phyloP scores from a whole-genome alignment of 1,284 basidiomycete species.

The Tilletia caries region DNA sequence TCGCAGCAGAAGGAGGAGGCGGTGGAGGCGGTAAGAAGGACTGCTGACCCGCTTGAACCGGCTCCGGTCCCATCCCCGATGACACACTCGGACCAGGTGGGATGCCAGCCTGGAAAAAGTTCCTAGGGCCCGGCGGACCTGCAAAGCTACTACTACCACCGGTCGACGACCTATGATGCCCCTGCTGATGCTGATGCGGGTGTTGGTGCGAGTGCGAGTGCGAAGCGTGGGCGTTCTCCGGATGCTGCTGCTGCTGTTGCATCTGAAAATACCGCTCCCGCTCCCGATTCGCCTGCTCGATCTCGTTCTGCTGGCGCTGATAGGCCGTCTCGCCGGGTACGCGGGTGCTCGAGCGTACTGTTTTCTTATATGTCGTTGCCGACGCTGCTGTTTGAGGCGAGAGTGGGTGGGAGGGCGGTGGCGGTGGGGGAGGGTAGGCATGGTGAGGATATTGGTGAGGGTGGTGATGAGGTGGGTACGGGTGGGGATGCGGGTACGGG shows the following conservation, averaged over 20 bases:
- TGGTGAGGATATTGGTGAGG: neutral
- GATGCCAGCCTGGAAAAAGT: too few species aligned
- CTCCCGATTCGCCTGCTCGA: neutral
- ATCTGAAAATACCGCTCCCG: neutral
- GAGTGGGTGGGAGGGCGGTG: neutral
- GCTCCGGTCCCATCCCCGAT: too few species aligned
- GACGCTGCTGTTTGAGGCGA: neutral
- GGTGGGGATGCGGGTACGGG: neutral
- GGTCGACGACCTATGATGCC: neutral
- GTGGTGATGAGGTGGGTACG: neutral
- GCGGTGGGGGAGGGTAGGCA: neutral
- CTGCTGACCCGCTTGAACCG: too few species aligned
- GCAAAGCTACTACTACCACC: neutral
- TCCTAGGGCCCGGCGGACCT: too few species aligned
- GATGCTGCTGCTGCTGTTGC: neutral
- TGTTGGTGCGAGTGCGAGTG: too few species aligned
- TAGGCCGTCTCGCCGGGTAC: constrained; percentile 10
- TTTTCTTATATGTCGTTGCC: neutral
- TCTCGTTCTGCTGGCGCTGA: constrained; percentile 9
- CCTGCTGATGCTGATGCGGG: neutral
- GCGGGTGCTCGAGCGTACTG: neutral
- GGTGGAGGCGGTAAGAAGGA: neutral
- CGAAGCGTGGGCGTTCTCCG: too few species aligned
- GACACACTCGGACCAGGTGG: too few species aligned
- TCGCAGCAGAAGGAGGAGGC: neutral